Evolutionary conservation across 306 rosid species (phyloP), one percentile per base, ranked within the genome.

Genomic region (Cicer judaicum): DNA sequence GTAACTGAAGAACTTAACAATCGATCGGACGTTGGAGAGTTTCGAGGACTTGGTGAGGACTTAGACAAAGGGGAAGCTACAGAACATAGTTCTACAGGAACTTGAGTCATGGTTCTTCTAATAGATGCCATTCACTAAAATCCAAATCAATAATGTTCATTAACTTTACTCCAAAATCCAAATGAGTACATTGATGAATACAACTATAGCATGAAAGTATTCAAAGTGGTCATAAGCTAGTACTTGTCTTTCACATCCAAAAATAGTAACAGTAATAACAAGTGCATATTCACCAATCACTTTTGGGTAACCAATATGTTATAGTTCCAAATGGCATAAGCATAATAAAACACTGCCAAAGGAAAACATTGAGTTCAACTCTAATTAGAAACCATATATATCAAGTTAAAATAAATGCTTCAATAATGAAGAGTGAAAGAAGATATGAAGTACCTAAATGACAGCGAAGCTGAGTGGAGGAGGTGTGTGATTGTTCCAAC

Each of bases 21-120:
- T 66, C 94, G 90, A 78, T 71, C 72, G 0, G 88, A 78, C n/a
- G 80, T 73, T 7, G 83, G 50, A 60, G 70, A 73, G 72, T 78
- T 87, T 68, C 85, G 92, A 83, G 86, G 83, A 82, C 83, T 85
- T 0, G 81, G 75, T 11, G 95, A 91, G 12, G 90, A 85, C 73
- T 83, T 88, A 38, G 95, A 94, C 83, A 89, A 84, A 6, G 98
- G 91, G 79, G 98, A 94, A 79, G 84, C 87, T 18, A 84, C 93
- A 24, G 88, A 86, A 82, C 84, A 76, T 10, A 68, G 79, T 79
- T 94, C 97, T 18, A 87, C 88, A 80, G 94, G 86, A 70, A 93
- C 85, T 0, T 97, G 97, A 70, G 96, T 87, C 84, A 85, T 78
- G 10, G 95, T 86, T 88, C 93, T 88, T 86, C 98, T 78, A 82